Evolutionary conservation across 441 rosid species (phyloP).

Genomic region (Capsella rubella): DNA sequence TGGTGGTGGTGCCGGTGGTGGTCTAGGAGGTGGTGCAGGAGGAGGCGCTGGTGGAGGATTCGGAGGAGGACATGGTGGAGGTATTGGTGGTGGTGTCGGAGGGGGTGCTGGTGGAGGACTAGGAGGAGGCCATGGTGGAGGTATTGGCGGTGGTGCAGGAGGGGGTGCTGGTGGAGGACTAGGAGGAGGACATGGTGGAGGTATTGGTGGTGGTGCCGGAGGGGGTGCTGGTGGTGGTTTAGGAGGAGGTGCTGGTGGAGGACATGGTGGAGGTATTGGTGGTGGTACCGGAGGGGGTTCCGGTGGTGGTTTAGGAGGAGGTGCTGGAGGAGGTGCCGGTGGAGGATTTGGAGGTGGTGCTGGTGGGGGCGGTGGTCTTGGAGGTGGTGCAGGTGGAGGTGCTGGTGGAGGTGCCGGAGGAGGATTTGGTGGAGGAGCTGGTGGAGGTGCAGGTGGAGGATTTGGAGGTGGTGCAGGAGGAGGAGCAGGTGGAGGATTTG

Average conservation of each 20-base stretch:
- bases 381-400: conserved; percentile 33
- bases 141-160: conserved; percentile 36
- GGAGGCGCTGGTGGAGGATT: conserved; percentile 26
- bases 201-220: conserved; percentile 28
- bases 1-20: conserved; percentile 35
- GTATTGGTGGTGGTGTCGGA: conserved; percentile 39
- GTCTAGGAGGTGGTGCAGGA: conserved; percentile 8
- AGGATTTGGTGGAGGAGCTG: conserved; percentile 35
- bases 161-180: conserved; percentile 44
- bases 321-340: conserved; percentile 26
- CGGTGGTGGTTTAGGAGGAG: too few species aligned
- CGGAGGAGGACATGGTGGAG: conserved; percentile 35
- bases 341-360: conserved; percentile 37
- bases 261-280: background rate
- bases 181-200: conserved; percentile 36
- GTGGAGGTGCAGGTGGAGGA: conserved; percentile 36
- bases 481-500: conserved; percentile 34
- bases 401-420: conserved; percentile 34
- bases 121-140: conserved; percentile 35
- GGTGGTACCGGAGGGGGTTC: conserved; percentile 5
- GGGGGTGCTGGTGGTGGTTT: conserved; percentile 22
- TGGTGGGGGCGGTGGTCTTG: conserved; percentile 24
- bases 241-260: conserved; percentile 24
- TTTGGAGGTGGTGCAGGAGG: conserved; percentile 30
- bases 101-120: conserved; percentile 39